Conservation (phyloP, 2,329 filamentous ascomycete genomes). For the Cordyceps cicadae region DNA sequence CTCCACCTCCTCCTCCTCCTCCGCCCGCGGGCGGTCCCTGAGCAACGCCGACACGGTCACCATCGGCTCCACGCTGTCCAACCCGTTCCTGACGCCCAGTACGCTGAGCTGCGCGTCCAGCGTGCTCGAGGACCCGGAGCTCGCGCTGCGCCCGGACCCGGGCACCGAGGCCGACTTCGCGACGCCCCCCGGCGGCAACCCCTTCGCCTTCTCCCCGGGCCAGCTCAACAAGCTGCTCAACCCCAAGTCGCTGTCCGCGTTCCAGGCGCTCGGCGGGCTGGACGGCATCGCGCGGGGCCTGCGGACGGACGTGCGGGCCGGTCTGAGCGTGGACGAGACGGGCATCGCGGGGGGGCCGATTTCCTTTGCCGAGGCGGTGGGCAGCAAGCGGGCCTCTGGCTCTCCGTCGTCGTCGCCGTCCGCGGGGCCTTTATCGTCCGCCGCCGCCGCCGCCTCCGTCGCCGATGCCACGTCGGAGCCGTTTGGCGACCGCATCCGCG, state of each 20-base stretch:
- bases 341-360: conserved; percentile 55
- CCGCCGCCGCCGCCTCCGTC: too few relatives aligned
- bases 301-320: conserved; percentile 53
- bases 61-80: conserved; percentile 14
- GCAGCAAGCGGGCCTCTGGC: conserved; percentile 3
- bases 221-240: conserved; percentile 71
- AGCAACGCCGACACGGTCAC: conserved; percentile 16
- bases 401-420: conserved; percentile 44
- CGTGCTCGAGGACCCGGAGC: conserved; percentile 28
- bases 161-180: conserved; percentile 63
- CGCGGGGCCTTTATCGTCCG: conserved; percentile 38
- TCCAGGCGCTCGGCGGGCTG: conserved; percentile 67
- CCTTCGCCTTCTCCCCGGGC: conserved; percentile 64
- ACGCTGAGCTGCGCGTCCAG: conserved; percentile 14
- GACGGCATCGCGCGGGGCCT: conserved; percentile 66
- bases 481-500: conserved; percentile 11
- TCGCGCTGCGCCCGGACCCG: conserved; percentile 60
- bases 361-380: conserved; percentile 54
- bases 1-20: not conserved
- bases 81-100: conserved; percentile 20
- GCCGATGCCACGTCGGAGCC: not conserved
- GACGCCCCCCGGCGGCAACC: conserved; percentile 49
- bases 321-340: conserved; percentile 63
- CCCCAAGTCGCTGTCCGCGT: conserved; percentile 67
- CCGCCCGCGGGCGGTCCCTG: conserved; percentile 11